Evolutionary conservation across 2,329 filamentous ascomycete species (phyloP), one percentile per base, ranked within the genome.

Genomic region (Aaosphaeria arxii): DNA sequence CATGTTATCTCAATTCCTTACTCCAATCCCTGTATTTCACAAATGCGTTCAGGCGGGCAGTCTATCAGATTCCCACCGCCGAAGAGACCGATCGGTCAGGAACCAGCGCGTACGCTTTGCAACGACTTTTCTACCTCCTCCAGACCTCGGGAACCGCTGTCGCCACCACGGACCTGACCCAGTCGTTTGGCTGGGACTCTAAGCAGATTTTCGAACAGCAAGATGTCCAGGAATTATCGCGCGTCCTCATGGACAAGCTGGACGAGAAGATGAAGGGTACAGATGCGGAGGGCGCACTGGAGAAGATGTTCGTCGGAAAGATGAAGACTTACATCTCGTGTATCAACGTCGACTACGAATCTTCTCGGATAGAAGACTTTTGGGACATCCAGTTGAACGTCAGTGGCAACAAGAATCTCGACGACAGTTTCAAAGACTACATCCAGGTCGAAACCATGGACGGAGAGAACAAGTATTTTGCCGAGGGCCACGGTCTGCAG

Each of bases 361-460:
- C 91, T 24, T 96, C 91, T 53, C 84, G 92, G 52, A 84, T 94
- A 56, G 94, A 99, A 71, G 95, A 99, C 61, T 99, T 96, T 70
- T 99, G 94, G 94, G 94, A 99, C 67, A 89, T 99, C 51, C 94
- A 99, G 69, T 82, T 99, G 58, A 99, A 97, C 58, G 95, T 99
- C 44, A 88, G 88, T 54, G 91, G 91, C 31, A 96, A 96, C 78
- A 91, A 89, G 74, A 92, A 88, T 52, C 77, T 99, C 31, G 87
- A 95, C 54, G 91, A 95, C 62, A 97, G 92, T 66, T 97, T 99
- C 77, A 86, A 86, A 66, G 91, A 97, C 71, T 99, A 99, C 67
- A 87, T 99, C 58, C 87, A 95, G 63, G 92, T 96, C 33, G 94
- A 99, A 72, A 95, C 91, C 32, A 86, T 99, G 71, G 91, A 97